phyloP scores from a whole-genome alignment of 179 eudicot genomes.

The Camellia oleifera region DNA sequence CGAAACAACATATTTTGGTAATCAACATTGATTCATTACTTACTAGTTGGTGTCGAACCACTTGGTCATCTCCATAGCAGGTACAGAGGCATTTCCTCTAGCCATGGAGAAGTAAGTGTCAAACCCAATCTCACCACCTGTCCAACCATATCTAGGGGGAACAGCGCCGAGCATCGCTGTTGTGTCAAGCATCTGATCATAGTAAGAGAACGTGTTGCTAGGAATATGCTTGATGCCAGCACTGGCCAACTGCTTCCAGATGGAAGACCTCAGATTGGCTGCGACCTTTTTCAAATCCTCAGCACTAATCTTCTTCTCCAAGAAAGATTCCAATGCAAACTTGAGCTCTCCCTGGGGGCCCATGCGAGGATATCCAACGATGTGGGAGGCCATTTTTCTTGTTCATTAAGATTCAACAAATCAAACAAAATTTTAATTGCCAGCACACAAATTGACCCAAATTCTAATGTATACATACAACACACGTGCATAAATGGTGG shows the following conservation, averaged over 20 bases:
- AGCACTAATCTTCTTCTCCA: constrained; percentile 68
- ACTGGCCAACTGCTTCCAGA: constrained; percentile 72
- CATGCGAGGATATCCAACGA: constrained; percentile 80
- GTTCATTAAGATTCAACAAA: constrained; percentile 5
- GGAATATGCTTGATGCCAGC: constrained; percentile 75
- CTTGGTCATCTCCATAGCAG: constrained; percentile 90
- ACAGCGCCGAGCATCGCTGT: constrained; percentile 80
- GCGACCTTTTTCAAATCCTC: constrained; percentile 63
- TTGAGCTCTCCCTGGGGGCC: constrained; percentile 80
- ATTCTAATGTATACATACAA: not conserved
- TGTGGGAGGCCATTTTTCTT: constrained; percentile 73
- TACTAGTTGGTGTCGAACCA: constrained; percentile 81
- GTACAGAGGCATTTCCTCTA: constrained; percentile 71
- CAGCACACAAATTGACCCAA: not conserved
- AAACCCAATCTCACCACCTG: constrained; percentile 69
- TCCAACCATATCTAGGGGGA: constrained; percentile 70
- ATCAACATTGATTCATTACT: constrained; percentile 20
- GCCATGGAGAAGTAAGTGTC: constrained; percentile 83
- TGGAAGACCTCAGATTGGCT: constrained; percentile 46
- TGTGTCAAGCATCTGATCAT: constrained; percentile 72
- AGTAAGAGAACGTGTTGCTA: constrained; percentile 79
- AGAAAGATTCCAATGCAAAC: constrained; percentile 74
- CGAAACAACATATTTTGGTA: not conserved
- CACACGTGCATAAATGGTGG: too few species aligned
- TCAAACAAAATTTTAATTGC: not conserved